These are phyloP conservation scores for Penicillium sp. DNA, from an alignment of 2,329 filamentous ascomycete species.

Conservation along the genomic window DNA sequence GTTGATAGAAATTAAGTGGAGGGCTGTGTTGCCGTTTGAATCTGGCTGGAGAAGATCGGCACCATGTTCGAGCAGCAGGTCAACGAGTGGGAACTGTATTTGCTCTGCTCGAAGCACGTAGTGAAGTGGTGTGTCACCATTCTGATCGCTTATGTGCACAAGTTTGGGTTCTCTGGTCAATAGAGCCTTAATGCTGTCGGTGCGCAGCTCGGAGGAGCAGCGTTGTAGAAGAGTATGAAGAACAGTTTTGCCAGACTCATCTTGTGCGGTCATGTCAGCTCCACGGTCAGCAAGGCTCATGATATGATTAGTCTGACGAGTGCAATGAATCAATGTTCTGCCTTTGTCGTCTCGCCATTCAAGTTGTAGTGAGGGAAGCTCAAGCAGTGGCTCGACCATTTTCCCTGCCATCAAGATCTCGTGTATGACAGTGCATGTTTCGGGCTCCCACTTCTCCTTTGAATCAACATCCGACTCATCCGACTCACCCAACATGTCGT, in stretches of 20 bases:
- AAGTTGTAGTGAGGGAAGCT: constrained; percentile 9
- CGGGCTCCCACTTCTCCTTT: not conserved
- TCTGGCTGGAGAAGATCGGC: constrained; percentile 9
- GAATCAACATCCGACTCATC: not conserved
- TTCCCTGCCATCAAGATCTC: not conserved
- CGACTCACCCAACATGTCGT: not conserved
- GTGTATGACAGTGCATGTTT: constrained; percentile 8
- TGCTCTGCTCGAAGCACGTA: not conserved
- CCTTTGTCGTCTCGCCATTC: constrained; percentile 8
- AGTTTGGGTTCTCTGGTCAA: not conserved
- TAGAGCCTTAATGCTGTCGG: not conserved
- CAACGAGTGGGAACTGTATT: not conserved
- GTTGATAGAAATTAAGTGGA: not conserved
- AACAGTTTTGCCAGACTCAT: not conserved
- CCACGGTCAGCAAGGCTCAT: not conserved
- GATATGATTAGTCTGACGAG: not conserved
- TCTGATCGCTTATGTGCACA: constrained; percentile 2
- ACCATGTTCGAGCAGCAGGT: constrained; percentile 7
- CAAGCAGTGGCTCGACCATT: constrained; percentile 10
- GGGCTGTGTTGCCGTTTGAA: constrained; percentile 5
- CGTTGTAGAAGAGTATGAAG: not conserved
- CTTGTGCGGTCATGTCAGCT: not conserved
- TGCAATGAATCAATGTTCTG: constrained; percentile 8
- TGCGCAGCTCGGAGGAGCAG: not conserved
- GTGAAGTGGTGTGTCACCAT: constrained; percentile 7